Percentiles rank a stretch among this genome's conserved stretches.
Evolutionary conservation across 345 rosid species (phyloP).

Genomic region (Melastoma malabathricum): DNA sequence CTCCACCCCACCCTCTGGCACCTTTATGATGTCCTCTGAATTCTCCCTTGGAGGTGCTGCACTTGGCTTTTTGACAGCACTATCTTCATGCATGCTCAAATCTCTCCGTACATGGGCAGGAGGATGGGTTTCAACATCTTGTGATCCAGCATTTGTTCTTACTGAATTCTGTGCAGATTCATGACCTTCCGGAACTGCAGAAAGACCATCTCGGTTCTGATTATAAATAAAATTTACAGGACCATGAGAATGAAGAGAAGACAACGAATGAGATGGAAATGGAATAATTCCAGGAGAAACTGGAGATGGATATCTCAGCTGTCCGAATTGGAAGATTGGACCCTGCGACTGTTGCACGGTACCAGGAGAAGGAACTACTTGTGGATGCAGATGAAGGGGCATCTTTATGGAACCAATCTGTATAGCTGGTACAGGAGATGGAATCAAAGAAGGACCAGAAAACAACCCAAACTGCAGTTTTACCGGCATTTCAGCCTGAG

Average conservation of each 20-base stretch:
- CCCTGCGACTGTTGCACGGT: constrained; percentile 60
- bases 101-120: constrained; percentile 30
- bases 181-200: constrained; percentile 33
- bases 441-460: constrained; percentile 82
- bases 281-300: constrained; percentile 66
- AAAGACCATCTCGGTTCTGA: constrained; percentile 37
- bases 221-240: constrained; percentile 27
- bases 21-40: constrained; percentile 12
- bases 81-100: constrained; percentile 29
- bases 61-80: constrained; percentile 19
- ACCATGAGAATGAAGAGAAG: constrained; percentile 39
- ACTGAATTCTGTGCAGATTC: constrained; percentile 20
- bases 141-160: constrained; percentile 22
- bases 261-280: constrained; percentile 42
- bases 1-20: constrained; percentile 33
- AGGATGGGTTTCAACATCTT: constrained; percentile 25
- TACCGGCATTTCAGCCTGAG: constrained; percentile 54
- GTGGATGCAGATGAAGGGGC: constrained; percentile 95
- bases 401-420: constrained; percentile 99
- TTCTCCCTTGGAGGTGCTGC: constrained; percentile 23
- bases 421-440: constrained; percentile 92
- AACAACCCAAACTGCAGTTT: constrained; percentile 92
- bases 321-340: constrained; percentile 88
- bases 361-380: constrained; percentile 41
- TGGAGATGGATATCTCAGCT: constrained; percentile 65